Base-by-base conservation (phyloP, 345 rosid genomes). In the Streptanthus diversifolius region DNA sequence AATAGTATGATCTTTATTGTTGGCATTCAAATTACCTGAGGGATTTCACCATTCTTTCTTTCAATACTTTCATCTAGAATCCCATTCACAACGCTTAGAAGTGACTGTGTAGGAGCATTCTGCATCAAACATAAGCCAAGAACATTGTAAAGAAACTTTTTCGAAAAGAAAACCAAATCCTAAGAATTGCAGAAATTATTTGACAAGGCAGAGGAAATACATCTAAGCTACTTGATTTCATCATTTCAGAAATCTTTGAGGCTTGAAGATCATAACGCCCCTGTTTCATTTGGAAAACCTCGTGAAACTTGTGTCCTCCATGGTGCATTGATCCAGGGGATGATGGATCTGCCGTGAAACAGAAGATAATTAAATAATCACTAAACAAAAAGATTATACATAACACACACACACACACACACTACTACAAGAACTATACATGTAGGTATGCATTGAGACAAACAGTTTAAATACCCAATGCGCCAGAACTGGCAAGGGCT, bases 31-130 rank as follows among this genome's bases (percentile, higher is more conserved):
- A 86, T n/a, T 88, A 91, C 99, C 80, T 88, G 91, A 75, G 98
- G 90, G 59, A 95, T 84, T 85, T 90, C 93, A 14, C 83, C 85
- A 13, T 82, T 86, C 78, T 84, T 87, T 80, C 90, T 83, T 81
- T 90, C 96, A 1, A 86, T 74, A 73, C 98, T 90, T 82, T 92
- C 99, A 54, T 92, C 98, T 11, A 95, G 83, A 78, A 95, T 92
- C 56, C 91, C 96, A 66, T 90, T 90, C 55, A 90, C 92, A 24
- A 90, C 96, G 72, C 96, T 88, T 64, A 95, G 62, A 40, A 95
- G 89, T 27, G 98, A 90, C 70, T 86, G 96, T 56, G 99, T 91
- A 40, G 98, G 99, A 65, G 98, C 97, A 70, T 85, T 92, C 99
- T 95, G 88, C 77, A 76, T 8, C 36, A 40, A 66, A 39, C 65